Evolutionary conservation across 805 yeast genomes (phyloP).

Genomic region (Ogataea trehalophila): DNA sequence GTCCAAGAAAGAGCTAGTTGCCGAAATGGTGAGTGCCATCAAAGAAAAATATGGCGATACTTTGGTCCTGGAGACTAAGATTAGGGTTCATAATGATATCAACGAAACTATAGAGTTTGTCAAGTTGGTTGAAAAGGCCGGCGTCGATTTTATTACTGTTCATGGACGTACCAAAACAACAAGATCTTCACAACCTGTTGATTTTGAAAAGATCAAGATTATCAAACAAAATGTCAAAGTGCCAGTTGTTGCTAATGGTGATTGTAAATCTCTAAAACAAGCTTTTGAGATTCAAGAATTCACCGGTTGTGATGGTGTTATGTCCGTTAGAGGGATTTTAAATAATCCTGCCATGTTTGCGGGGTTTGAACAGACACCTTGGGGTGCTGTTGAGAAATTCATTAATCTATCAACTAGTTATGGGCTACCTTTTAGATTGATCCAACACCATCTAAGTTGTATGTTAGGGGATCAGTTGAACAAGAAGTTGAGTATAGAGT

Average conservation of each 20-base stretch:
- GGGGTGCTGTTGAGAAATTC: slow-evolving; percentile 85
- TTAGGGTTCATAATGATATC: slow-evolving; percentile 76
- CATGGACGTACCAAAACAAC: slow-evolving; percentile 89
- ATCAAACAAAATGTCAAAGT: slow-evolving; percentile 53
- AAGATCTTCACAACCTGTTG: slow-evolving; percentile 77
- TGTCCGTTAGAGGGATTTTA: slow-evolving; percentile 90
- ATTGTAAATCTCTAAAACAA: slow-evolving; percentile 68
- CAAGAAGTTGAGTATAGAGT: slow-evolving; percentile 45
- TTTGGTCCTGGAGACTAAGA: slow-evolving; percentile 86
- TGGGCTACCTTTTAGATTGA: slow-evolving; percentile 79
- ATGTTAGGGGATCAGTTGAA: slow-evolving; percentile 64
- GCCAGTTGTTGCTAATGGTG: slow-evolving; percentile 98
- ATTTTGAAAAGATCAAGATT: slow-evolving; percentile 72
- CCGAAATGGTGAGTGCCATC: slow-evolving; percentile 79
- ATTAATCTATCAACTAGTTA: slow-evolving; percentile 73
- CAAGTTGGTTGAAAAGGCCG: slow-evolving; percentile 69
- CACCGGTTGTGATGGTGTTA: slow-evolving; percentile 87
- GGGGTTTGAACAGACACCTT: slow-evolving; percentile 71
- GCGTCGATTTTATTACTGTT: slow-evolving; percentile 90
- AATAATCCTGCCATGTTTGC: slow-evolving; percentile 85
- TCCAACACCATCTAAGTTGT: slow-evolving; percentile 84
- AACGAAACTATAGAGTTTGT: slow-evolving; percentile 72
- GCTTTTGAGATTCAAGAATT: slow-evolving; percentile 52
- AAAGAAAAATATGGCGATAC: slow-evolving; percentile 66
- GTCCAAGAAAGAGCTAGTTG: slow-evolving; percentile 74